A percentile compares a stretch with the other conserved stretches of the same genome.
phyloP scores from a whole-genome alignment of 2,329 filamentous ascomycete genomes.

The Cercospora janseana region DNA sequence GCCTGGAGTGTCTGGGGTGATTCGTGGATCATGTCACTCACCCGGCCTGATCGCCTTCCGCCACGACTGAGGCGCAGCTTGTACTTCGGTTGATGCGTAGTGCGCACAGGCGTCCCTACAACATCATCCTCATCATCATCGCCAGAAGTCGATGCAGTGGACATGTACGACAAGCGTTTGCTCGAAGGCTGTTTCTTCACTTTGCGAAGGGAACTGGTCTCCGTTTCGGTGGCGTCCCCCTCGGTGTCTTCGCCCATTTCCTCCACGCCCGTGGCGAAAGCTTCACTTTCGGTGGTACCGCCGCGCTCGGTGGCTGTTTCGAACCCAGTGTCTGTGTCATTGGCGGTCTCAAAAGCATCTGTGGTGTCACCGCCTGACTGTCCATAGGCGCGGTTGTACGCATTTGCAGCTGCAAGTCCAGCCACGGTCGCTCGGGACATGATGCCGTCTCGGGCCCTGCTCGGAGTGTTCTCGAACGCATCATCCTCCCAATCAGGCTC shows the following conservation, averaged over 20 bases:
- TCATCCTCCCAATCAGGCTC: slow-evolving; percentile 91
- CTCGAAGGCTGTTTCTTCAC: slow-evolving; percentile 34
- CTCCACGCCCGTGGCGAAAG: slow-evolving; percentile 91
- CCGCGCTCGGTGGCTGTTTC: slow-evolving; percentile 75
- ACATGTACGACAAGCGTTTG: slow-evolving; percentile 70
- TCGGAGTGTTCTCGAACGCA: slow-evolving; percentile 58
- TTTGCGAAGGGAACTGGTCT: slow-evolving; percentile 47
- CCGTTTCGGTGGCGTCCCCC: slow-evolving; percentile 83
- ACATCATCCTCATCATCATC: slow-evolving; percentile 62
- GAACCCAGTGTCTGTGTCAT: slow-evolving; percentile 67
- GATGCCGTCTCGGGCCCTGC: slow-evolving; percentile 40
- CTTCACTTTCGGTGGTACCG: slow-evolving; percentile 71
- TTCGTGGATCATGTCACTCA: slow-evolving; percentile 41
- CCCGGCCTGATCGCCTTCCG: slow-evolving; percentile 48
- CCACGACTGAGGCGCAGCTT: slow-evolving; percentile 69
- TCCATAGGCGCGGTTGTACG: slow-evolving; percentile 60
- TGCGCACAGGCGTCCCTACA: slow-evolving; percentile 62
- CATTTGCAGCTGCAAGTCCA: slow-evolving; percentile 58
- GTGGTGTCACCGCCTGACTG: slow-evolving; percentile 53
- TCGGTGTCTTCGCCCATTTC: slow-evolving; percentile 63
- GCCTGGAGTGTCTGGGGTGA: slow-evolving; percentile 25
- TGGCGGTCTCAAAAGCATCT: slow-evolving; percentile 68
- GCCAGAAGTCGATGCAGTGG: slow-evolving; percentile 82
- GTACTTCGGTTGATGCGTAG: slow-evolving; percentile 65
- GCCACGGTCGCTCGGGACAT: slow-evolving; percentile 34